A percentile compares a stretch with the other conserved stretches of the same genome.
Conservation (phyloP, 305 asterid species). For the Fraxinus ornus region DNA sequence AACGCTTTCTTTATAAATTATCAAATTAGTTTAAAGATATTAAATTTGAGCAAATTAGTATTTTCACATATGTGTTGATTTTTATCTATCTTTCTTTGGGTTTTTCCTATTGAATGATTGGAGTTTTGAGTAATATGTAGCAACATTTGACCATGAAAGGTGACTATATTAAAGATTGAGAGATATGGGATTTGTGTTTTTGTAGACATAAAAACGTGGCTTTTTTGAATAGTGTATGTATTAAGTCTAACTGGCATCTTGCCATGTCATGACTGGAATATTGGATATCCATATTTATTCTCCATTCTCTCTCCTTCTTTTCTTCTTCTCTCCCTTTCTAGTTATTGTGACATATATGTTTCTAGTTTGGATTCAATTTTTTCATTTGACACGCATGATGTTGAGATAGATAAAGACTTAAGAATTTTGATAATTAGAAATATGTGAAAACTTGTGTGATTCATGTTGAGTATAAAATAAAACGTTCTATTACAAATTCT, state of each 20-base stretch:
- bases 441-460: background rate
- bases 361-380: background rate
- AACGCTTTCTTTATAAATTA: background rate
- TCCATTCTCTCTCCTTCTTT: background rate
- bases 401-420: background rate
- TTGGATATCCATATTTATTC: background rate
- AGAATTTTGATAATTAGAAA: background rate
- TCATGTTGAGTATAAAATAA: background rate
- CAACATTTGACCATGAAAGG: background rate
- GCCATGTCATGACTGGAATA: background rate
- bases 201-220: background rate
- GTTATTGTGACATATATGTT: background rate
- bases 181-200: background rate
- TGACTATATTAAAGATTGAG: background rate
- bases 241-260: background rate
- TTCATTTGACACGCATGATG: background rate
- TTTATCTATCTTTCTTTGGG: background rate
- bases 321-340: background rate
- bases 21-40: background rate
- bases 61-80: background rate
- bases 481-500: too few relatives aligned
- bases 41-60: background rate
- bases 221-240: background rate
- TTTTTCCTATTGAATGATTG: background rate
- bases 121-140: background rate